Base-by-base conservation (phyloP, 2,329 filamentous ascomycete species). In the Diaporthe capsici region DNA sequence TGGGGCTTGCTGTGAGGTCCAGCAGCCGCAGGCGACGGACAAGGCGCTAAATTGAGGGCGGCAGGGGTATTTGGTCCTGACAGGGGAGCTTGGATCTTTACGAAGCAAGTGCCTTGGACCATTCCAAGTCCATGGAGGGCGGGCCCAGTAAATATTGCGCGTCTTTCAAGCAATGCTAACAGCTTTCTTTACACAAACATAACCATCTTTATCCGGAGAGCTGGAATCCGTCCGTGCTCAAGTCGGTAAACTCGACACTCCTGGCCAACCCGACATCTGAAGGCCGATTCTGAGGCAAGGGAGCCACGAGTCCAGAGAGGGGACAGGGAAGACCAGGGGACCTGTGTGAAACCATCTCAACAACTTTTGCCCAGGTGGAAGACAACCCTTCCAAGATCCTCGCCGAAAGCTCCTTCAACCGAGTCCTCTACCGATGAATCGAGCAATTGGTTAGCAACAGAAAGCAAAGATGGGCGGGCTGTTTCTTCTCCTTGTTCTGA, bases 401-500 rank as follows among this genome's bases (percentile, higher is more conserved):
- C 58, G 17, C 34, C 47, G 17, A 65, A 34, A 31, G 28, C 58
- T 34, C 4, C 25, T 34, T 28, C 71, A 49, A 61, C 65, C 31
- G 42, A 57, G 13, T 51, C 57, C 25, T 28, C 44, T 28, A n/a
- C 73, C 73, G 70, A 77, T 77, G 76, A 72, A 12, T 37, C 25
- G 57, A 22, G 51, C 31, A 67, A 44, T 58, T 28, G 39, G 53
- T 28, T 65, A 67, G 71, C 25, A 47, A 67, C 57, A 57, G 39
- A 65, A 76, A 51, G 63, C 63, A 60, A 77, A 71, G 49, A 81
- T 81, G 79, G 79, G 82, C 68, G 82, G 83, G 75, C 76, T 84
- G 28, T 79, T 84, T 44, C 77, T 84, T 71, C 80, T 84, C 47
- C 80, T 84, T 53, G 81, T 82, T 76, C 78, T 83, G 77, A 84